These are phyloP conservation scores for Marasmius fiardii DNA, from an alignment of 1,284 basidiomycete species.

Conservation along the genomic window DNA sequence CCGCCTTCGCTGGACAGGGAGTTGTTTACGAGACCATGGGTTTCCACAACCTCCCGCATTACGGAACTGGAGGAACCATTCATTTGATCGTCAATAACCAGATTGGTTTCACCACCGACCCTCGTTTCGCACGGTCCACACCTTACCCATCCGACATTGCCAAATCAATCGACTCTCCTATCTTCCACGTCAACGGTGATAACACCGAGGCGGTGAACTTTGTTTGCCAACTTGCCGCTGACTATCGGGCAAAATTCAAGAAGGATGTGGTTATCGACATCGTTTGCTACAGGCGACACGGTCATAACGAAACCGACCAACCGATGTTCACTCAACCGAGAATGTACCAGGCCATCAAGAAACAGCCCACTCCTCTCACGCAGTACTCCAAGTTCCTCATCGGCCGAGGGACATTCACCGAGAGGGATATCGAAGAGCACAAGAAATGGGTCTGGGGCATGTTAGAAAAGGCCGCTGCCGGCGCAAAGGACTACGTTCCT, in stretches of 20 bases:
- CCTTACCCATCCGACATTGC: slow-evolving; percentile 99
- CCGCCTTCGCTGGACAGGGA: slow-evolving; percentile 98
- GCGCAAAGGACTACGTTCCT: slow-evolving; percentile 92
- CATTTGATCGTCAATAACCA: slow-evolving; percentile 99
- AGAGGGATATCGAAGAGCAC: slow-evolving; percentile 97
- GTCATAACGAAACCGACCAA: slow-evolving; percentile 99
- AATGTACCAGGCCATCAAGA: slow-evolving; percentile 98
- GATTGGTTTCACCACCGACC: slow-evolving; percentile 99
- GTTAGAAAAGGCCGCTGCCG: slow-evolving; percentile 91
- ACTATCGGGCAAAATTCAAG: slow-evolving; percentile 98
- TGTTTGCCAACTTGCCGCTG: slow-evolving; percentile 96
- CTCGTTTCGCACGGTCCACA: slow-evolving; percentile 95
- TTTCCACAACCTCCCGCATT: slow-evolving; percentile 93
- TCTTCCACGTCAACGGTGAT: slow-evolving; percentile 99
- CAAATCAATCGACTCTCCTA: slow-evolving; percentile 97
- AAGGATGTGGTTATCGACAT: slow-evolving; percentile 99
- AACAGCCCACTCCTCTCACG: slow-evolving; percentile 90
- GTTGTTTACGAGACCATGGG: slow-evolving; percentile 99
- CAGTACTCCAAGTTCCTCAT: slow-evolving; percentile 92
- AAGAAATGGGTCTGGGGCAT: slow-evolving; percentile 99
- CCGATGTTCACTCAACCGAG: slow-evolving; percentile 98
- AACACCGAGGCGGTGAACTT: slow-evolving; percentile 98
- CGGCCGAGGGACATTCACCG: slow-evolving; percentile 91
- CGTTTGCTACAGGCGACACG: slow-evolving; percentile 98
- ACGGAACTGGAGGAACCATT: slow-evolving; percentile 97